A percentile compares a stretch with the other conserved stretches of the same genome.
Evolutionary conservation across 1,139 yeast genomes (phyloP).

Genomic region (Blastobotrys malaysiensis): DNA sequence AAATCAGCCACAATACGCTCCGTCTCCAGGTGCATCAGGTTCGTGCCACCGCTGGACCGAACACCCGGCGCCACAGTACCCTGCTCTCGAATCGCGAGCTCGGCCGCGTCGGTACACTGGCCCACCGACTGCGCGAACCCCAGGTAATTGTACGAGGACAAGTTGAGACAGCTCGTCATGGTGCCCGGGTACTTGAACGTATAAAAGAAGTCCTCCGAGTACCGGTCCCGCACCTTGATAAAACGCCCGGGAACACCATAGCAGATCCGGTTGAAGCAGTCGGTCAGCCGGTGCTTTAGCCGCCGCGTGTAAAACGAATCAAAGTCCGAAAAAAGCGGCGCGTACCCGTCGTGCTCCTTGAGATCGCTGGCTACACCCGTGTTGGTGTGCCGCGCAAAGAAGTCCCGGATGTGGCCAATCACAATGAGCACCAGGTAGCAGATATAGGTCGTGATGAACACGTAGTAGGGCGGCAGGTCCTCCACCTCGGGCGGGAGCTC

Average conservation of each 20-base stretch:
- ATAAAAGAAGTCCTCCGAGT: slow-evolving; percentile 52
- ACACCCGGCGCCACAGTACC: slow-evolving; percentile 82
- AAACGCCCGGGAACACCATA: slow-evolving; percentile 96
- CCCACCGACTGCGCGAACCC: slow-evolving; percentile 98
- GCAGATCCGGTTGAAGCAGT: slow-evolving; percentile 92
- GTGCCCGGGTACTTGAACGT: slow-evolving; percentile 69
- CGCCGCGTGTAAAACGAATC: slow-evolving; percentile 92
- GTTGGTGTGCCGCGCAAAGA: slow-evolving; percentile 68
- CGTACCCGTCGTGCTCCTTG: slow-evolving; percentile 80
- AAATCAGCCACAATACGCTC: slow-evolving; percentile 77
- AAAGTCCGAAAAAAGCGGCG: slow-evolving; percentile 93
- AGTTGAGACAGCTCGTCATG: slow-evolving; percentile 70
- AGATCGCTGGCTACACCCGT: slow-evolving; percentile 60
- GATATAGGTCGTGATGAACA: slow-evolving; percentile 75
- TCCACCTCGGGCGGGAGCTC: slow-evolving; percentile 41
- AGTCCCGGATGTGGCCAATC: slow-evolving; percentile 87
- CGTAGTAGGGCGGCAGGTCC: slow-evolving; percentile 74
- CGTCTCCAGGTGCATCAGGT: slow-evolving; percentile 67
- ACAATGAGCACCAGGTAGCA: slow-evolving; percentile 77
- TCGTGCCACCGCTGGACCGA: slow-evolving; percentile 67
- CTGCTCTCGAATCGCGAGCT: slow-evolving; percentile 53
- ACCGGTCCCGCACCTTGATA: slow-evolving; percentile 74
- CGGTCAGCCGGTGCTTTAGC: slow-evolving; percentile 83
- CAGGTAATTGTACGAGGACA: slow-evolving; percentile 86
- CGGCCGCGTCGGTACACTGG: slow-evolving; percentile 76